phyloP scores from a whole-genome alignment of 257 asterid species.

The Orobanche coerulescens region DNA sequence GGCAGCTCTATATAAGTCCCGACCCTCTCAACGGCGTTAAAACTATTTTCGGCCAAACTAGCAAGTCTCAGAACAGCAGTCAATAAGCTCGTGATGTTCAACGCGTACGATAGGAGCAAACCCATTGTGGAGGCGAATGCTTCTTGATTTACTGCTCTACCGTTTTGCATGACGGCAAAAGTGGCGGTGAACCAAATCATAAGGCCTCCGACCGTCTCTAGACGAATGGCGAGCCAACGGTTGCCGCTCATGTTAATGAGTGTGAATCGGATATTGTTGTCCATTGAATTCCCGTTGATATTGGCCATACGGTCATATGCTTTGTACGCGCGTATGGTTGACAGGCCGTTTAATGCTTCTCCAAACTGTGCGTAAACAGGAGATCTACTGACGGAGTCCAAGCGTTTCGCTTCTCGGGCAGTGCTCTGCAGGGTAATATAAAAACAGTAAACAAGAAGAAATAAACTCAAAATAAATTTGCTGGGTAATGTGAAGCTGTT shows the following conservation, averaged over 20 bases:
- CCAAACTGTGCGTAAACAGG: conserved; percentile 99
- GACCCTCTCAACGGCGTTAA: conserved; percentile 88
- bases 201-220: conserved; percentile 87
- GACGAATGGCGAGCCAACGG: conserved; percentile 92
- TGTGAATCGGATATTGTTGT: conserved; percentile 74
- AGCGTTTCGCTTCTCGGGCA: conserved; percentile 92
- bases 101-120: conserved; percentile 83
- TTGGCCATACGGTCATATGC: conserved; percentile 89
- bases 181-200: conserved; percentile 98
- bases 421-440: conserved; percentile 82
- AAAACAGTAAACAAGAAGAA: conserved; percentile 12
- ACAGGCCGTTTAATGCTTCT: conserved; percentile 84
- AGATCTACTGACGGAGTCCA: conserved; percentile 83
- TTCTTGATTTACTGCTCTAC: conserved; percentile 70
- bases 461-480: background rate
- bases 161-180: conserved; percentile 91
- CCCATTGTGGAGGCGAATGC: conserved; percentile 98
- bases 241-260: conserved; percentile 87
- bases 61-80: conserved; percentile 83
- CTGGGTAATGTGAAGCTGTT: background rate
- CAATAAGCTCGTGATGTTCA: conserved; percentile 74
- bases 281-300: conserved; percentile 88
- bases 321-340: conserved; percentile 92
- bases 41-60: conserved; percentile 85
- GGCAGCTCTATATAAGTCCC: conserved; percentile 91